A percentile compares a stretch with the other conserved stretches of the same genome.
These are phyloP conservation scores for Pseudocercospora fijiensis DNA, from an alignment of 2,329 filamentous ascomycete genomes.

Conservation along the genomic window DNA sequence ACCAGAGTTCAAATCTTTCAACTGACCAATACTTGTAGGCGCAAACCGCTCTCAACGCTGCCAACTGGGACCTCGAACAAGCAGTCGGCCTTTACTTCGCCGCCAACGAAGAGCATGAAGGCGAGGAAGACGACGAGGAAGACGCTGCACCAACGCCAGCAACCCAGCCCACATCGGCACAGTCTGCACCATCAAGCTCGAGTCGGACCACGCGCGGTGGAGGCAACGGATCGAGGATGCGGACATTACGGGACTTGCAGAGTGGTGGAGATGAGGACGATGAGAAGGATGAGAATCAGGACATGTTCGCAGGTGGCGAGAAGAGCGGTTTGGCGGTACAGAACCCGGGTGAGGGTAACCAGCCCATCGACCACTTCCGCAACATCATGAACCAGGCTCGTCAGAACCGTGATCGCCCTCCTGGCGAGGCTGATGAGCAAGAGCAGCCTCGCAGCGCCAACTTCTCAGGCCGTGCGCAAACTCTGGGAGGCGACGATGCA, in stretches of 20 bases:
- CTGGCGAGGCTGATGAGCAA: conserved; percentile 52
- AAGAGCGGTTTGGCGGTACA: conserved; percentile 74
- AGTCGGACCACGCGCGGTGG: conserved; percentile 28
- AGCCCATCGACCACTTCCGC: conserved; percentile 48
- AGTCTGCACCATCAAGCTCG: conserved; percentile 20
- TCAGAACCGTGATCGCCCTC: conserved; percentile 57
- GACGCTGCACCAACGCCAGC: conserved; percentile 15
- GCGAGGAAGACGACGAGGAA: conserved; percentile 38
- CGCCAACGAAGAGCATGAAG: conserved; percentile 42
- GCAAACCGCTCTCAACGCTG: conserved; percentile 44
- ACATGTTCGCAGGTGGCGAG: conserved; percentile 80
- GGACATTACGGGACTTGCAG: conserved; percentile 49
- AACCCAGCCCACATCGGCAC: conserved; percentile 9
- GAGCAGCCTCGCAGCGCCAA: conserved; percentile 38
- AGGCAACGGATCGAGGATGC: conserved; percentile 38
- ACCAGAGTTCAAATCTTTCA: not conserved
- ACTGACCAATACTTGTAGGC: conserved; percentile 38
- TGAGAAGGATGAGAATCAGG: conserved; percentile 60
- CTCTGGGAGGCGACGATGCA: conserved; percentile 73
- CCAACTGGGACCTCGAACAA: conserved; percentile 49
- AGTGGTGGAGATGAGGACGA: conserved; percentile 57
- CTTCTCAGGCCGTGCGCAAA: conserved; percentile 72
- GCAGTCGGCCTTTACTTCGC: conserved; percentile 49
- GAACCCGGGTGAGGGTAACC: conserved; percentile 54
- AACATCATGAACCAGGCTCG: conserved; percentile 52